phyloP scores from a whole-genome alignment of 192 early-diverging fungal genomes.

The Pecoramyces ruminantium region DNA sequence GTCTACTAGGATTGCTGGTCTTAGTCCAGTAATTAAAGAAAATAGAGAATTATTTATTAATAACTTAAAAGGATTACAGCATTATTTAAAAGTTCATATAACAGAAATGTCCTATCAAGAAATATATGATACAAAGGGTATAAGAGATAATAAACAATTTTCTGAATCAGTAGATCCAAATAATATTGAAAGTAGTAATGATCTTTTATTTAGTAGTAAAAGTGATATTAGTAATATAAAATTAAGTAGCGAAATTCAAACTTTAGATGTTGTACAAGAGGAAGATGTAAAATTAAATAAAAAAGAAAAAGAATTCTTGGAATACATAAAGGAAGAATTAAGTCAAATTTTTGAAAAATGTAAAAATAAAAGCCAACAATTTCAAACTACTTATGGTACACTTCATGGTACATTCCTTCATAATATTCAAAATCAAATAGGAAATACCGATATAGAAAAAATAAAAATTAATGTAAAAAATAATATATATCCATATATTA shows the following conservation, averaged over 20 bases:
- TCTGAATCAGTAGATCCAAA: neutral
- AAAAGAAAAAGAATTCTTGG: neutral
- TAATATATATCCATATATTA: conserved; percentile 10
- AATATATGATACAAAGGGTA: neutral
- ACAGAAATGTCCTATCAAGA: conserved; percentile 4
- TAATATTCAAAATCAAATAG: conserved; percentile 1
- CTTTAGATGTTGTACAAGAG: neutral
- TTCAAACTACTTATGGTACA: neutral
- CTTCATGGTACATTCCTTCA: conserved; percentile 5
- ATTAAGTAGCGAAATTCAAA: neutral
- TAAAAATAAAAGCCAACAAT: neutral
- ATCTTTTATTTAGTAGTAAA: neutral
- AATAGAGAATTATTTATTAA: conserved; percentile 11
- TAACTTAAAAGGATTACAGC: neutral
- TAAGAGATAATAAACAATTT: neutral
- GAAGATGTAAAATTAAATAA: neutral
- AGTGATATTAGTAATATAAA: neutral
- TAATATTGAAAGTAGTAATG: neutral
- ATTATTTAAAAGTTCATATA: neutral
- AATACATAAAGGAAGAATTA: neutral
- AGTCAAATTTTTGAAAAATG: neutral
- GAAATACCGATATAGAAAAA: neutral
- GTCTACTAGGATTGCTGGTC: conserved; percentile 2
- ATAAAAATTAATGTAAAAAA: conserved; percentile 1
- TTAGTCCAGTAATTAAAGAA: neutral